Base-by-base conservation (phyloP, 164 flowering plant genomes). In the Stephania yunnanensis region DNA sequence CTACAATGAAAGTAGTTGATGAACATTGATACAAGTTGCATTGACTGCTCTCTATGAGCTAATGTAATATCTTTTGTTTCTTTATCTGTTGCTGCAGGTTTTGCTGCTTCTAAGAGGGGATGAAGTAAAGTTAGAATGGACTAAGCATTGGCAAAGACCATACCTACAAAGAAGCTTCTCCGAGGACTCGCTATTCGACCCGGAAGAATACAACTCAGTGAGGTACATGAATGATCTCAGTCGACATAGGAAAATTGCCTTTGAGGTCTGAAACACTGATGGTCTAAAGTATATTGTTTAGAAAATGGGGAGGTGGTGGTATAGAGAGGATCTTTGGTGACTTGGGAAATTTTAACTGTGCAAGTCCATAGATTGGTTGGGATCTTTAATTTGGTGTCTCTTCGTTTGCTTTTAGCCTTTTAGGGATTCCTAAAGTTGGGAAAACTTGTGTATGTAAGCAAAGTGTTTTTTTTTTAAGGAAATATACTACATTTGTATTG, bases 121-220 rank as follows among this genome's bases (percentile, higher is more conserved):
- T 9, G 88, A 83, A 42, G 66, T 65, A 22, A 72, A 76, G 50
- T 64, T 75, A 12, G 86, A 80, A 68, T 71, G 72, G 2, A 17
- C 75, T 3, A 86, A 77, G 76, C 80, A 73, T 68, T 76, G 66
- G 64, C 84, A 77, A 64, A 74, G 72, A 46, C 83, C 87, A 2
- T 73, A 70, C 17, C 81, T 81, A 10, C 88, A 74, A 67, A 82
- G 92, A 78, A 83, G 88, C 30, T 88, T 78, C 82, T 89, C 93
- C 0, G 87, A 83, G 48, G 92, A 89, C 42, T 36, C 4, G 82
- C 71, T 88, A 6, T 69, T 83, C 1, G 88, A 87, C 68, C 84
- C 85, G n/a, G 92, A 87, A 31, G 95, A 90, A 22, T 86, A 84
- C 81, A 87, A 85, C 83, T 82, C 89, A 8, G 79, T 87, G 0